A percentile compares a stretch with the other conserved stretches of the same genome.
phyloP scores from a whole-genome alignment of 257 asterid species.

The Solanum dulcamara region DNA sequence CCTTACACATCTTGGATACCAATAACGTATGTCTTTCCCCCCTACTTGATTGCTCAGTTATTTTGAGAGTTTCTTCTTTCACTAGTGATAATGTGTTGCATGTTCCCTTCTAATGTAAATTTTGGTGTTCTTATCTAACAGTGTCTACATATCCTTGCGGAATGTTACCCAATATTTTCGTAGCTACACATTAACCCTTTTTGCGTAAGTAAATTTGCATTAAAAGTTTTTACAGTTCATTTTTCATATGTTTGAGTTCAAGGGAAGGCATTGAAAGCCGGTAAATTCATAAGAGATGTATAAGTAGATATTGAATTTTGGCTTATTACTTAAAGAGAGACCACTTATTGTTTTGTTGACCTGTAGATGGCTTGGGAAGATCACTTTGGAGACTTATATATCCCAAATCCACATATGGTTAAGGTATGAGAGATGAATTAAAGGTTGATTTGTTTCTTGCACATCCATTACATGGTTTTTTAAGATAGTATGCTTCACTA shows the following conservation, averaged over 20 bases:
- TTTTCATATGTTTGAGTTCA: background rate
- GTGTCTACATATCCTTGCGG: slow-evolving; percentile 69
- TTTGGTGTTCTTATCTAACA: slow-evolving; percentile 18
- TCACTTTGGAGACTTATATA: slow-evolving; percentile 88
- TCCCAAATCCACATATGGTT: slow-evolving; percentile 89
- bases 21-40: slow-evolving; percentile 38
- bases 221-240: background rate
- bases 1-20: slow-evolving; percentile 98
- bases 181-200: slow-evolving; percentile 69
- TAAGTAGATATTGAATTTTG: background rate
- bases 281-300: background rate
- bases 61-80: background rate
- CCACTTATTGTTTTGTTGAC: slow-evolving; percentile 2
- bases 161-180: slow-evolving; percentile 80
- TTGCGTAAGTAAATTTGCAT: slow-evolving; percentile 56
- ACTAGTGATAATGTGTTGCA: background rate
- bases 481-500: background rate
- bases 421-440: slow-evolving; percentile 33
- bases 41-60: background rate
- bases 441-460: background rate
- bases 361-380: slow-evolving; percentile 86
- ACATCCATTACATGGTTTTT: background rate
- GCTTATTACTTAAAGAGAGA: background rate
- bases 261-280: background rate
- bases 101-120: background rate